Percentiles rank a stretch among this genome's conserved stretches.
Conservation (phyloP, 768 basidiomycete genomes). For the Myochromella boudieri region DNA sequence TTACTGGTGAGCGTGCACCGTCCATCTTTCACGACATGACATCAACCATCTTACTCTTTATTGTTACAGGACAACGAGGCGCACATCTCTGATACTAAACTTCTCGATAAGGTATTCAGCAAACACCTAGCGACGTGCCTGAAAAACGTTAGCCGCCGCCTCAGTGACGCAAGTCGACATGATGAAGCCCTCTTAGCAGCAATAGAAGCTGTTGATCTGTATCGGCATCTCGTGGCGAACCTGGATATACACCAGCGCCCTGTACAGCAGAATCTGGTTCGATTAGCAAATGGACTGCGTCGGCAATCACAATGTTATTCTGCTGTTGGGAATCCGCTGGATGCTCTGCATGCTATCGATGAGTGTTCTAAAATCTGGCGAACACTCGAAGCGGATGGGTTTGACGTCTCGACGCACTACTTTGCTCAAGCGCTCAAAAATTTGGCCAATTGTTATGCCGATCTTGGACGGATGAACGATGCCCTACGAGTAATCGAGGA, state of each 20-base stretch:
- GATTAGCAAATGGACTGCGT: conserved; percentile 1
- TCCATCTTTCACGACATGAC: no score
- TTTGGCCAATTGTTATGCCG: background rate
- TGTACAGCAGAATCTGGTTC: background rate
- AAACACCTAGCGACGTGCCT: conserved; percentile 2
- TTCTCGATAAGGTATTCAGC: conserved; percentile 3
- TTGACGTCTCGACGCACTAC: background rate
- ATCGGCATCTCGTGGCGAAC: background rate
- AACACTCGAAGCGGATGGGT: background rate
- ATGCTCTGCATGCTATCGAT: background rate
- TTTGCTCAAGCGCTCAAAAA: conserved; percentile 3
- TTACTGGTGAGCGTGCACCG: background rate
- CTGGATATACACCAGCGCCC: background rate
- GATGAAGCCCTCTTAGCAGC: conserved; percentile 9
- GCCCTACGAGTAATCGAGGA: background rate
- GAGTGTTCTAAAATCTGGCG: conserved; percentile 1
- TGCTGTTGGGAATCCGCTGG: background rate
- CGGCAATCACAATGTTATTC: conserved; percentile 1
- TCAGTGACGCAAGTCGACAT: conserved; percentile 3
- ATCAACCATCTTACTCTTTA: no score
- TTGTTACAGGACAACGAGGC: conserved; percentile 5
- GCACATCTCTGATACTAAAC: background rate
- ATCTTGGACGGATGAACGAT: background rate
- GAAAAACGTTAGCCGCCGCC: conserved; percentile 3
- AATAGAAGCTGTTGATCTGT: conserved; percentile 8